Percentiles rank a stretch among this genome's conserved stretches.
Evolutionary conservation across 805 yeast species (phyloP).

Genomic region (Candida vartiovaarae): DNA sequence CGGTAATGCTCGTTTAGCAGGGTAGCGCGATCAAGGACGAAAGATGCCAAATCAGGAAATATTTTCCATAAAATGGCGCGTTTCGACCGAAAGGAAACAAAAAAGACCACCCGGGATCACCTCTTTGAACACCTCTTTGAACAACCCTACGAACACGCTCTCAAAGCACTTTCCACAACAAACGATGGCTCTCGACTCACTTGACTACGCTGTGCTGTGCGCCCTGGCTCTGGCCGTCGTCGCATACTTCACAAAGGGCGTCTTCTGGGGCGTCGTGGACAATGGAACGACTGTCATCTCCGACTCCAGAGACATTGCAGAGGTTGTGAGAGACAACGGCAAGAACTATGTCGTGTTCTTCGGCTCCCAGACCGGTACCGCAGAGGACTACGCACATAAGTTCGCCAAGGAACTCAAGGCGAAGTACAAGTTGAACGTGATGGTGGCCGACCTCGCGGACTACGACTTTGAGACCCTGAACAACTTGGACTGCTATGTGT

Average conservation of each 20-base stretch:
- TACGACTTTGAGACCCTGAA: conserved; percentile 77
- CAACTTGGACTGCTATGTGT: conserved; percentile 53
- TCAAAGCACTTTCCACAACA: too few species aligned
- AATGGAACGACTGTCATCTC: conserved; percentile 27
- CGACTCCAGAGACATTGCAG: conserved; percentile 50
- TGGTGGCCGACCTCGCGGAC: conserved; percentile 85
- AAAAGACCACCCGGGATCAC: too few species aligned
- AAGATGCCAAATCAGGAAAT: too few species aligned
- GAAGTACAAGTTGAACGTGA: conserved; percentile 70
- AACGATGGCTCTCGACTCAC: conserved; percentile 55
- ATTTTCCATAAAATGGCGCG: too few species aligned
- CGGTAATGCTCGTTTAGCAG: too few species aligned
- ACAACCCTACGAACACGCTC: too few species aligned
- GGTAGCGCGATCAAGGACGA: too few species aligned
- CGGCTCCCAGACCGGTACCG: conserved; percentile 98
- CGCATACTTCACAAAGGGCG: conserved; percentile 62
- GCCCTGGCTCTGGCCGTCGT: conserved; percentile 59
- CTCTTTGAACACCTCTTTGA: too few species aligned
- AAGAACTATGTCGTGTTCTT: conserved; percentile 77
- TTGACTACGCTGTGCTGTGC: conserved; percentile 63
- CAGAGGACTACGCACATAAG: conserved; percentile 92
- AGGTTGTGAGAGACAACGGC: conserved; percentile 48
- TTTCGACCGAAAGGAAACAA: too few species aligned
- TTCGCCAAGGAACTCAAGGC: conserved; percentile 83
- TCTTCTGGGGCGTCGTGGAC: conserved; percentile 36